Percentiles rank a stretch among this genome's conserved stretches.
phyloP scores from a whole-genome alignment of 495 filamentous ascomycete genomes.

The Penicillium angulare region DNA sequence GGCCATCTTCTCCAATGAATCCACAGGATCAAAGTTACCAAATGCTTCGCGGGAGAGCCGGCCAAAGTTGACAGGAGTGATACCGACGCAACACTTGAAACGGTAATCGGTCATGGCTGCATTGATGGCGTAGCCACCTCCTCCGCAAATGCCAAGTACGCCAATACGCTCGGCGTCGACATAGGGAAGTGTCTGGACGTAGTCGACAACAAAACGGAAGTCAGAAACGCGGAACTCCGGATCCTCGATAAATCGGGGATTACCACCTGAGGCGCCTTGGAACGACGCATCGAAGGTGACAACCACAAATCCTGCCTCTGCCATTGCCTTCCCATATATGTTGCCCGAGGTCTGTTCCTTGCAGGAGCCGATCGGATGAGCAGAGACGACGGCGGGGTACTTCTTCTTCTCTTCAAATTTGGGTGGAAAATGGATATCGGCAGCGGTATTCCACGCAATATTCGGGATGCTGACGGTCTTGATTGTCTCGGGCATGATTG shows the following conservation, averaged over 20 bases:
- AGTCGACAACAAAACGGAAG: slow-evolving; percentile 29
- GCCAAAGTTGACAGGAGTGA: slow-evolving; percentile 27
- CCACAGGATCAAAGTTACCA: slow-evolving; percentile 11
- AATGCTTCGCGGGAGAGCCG: slow-evolving; percentile 19
- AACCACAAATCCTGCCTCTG: slow-evolving; percentile 31
- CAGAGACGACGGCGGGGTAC: slow-evolving; percentile 18
- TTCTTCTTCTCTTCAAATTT: slow-evolving; percentile 17
- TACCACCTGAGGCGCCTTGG: slow-evolving; percentile 31
- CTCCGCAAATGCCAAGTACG: slow-evolving; percentile 36
- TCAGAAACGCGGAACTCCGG: slow-evolving; percentile 34
- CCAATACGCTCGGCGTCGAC: slow-evolving; percentile 33
- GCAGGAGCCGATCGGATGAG: slow-evolving; percentile 30
- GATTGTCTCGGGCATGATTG: slow-evolving; percentile 5
- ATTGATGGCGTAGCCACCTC: slow-evolving; percentile 31
- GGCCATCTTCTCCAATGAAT: slow-evolving; percentile 18
- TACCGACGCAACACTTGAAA: slow-evolving; percentile 31
- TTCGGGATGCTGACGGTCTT: slow-evolving; percentile 13
- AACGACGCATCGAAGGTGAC: slow-evolving; percentile 36
- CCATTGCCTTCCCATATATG: slow-evolving; percentile 28
- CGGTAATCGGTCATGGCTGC: slow-evolving; percentile 36
- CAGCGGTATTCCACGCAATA: slow-evolving; percentile 17
- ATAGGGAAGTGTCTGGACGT: slow-evolving; percentile 25
- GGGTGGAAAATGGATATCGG: slow-evolving; percentile 18
- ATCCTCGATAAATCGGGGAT: slow-evolving; percentile 33
- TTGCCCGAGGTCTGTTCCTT: slow-evolving; percentile 39